A percentile compares a stretch with the other conserved stretches of the same genome.
phyloP scores from a whole-genome alignment of 495 filamentous ascomycete species.

The Penicillium paxilli region DNA sequence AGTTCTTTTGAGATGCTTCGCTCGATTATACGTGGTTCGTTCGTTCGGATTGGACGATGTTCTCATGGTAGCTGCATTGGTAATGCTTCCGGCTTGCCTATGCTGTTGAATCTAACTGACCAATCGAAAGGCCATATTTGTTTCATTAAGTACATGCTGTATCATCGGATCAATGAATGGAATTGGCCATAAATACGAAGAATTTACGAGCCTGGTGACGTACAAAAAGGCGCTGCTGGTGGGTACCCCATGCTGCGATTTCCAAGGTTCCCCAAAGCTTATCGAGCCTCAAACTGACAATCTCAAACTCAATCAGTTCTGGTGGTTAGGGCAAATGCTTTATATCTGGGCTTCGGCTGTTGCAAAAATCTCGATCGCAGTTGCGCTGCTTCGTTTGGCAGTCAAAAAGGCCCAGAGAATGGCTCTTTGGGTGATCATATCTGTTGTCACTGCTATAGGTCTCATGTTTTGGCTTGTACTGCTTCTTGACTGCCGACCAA shows the following conservation, averaged over 20 bases:
- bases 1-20: conserved; percentile 26
- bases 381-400: conserved; percentile 35
- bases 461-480: conserved; percentile 22
- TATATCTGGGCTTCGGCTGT: conserved; percentile 26
- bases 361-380: conserved; percentile 33
- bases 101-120: background rate
- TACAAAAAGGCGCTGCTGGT: conserved; percentile 18
- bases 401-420: conserved; percentile 14
- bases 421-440: conserved; percentile 20
- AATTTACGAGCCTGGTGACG: conserved; percentile 10
- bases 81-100: background rate
- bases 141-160: conserved; percentile 7
- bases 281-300: background rate
- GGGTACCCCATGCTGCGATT: too few relatives aligned
- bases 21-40: conserved; percentile 22
- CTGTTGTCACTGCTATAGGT: background rate
- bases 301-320: conserved; percentile 1
- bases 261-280: background rate
- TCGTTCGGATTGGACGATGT: conserved; percentile 33
- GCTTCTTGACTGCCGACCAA: conserved; percentile 26
- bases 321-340: conserved; percentile 26
- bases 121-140: conserved; percentile 8
- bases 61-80: conserved; percentile 25
- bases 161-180: conserved; percentile 18
- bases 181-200: conserved; percentile 17